Conservation (phyloP, 208 protist genomes). For the Crithidia brevicula region DNA sequence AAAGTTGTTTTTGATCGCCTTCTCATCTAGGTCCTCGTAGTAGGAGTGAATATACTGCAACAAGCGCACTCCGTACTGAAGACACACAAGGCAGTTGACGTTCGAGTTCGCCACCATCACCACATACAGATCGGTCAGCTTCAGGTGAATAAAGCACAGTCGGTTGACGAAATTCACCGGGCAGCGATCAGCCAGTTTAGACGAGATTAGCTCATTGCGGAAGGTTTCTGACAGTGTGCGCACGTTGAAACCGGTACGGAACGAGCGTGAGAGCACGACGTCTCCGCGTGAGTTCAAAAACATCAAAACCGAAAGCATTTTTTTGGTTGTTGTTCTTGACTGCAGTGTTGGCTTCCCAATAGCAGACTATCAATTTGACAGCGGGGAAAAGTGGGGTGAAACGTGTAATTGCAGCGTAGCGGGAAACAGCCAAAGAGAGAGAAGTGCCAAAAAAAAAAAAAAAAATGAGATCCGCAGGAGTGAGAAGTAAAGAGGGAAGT, state of each 20-base stretch:
- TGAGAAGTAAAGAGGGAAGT: no score
- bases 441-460: no score
- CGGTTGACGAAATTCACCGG: slow-evolving; percentile 92
- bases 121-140: slow-evolving; percentile 92
- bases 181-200: slow-evolving; percentile 66
- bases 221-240: slow-evolving; percentile 88
- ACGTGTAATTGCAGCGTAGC: no score
- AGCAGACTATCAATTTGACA: background rate
- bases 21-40: slow-evolving; percentile 93
- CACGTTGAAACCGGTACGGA: slow-evolving; percentile 76
- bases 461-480: no score
- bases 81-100: slow-evolving; percentile 87
- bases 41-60: slow-evolving; percentile 92
- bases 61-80: slow-evolving; percentile 87
- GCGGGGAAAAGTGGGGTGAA: no score
- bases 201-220: slow-evolving; percentile 81
- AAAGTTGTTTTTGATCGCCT: slow-evolving; percentile 96
- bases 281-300: slow-evolving; percentile 91
- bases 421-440: no score
- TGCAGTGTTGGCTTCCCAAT: background rate
- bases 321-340: no score
- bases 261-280: slow-evolving; percentile 86
- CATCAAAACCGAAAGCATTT: slow-evolving; percentile 86
- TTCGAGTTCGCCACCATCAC: slow-evolving; percentile 94
- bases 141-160: slow-evolving; percentile 92